A percentile compares a stretch with the other conserved stretches of the same genome.
Evolutionary conservation across 768 basidiomycete species (phyloP).

Genomic region (Pleurotus pulmonarius): DNA sequence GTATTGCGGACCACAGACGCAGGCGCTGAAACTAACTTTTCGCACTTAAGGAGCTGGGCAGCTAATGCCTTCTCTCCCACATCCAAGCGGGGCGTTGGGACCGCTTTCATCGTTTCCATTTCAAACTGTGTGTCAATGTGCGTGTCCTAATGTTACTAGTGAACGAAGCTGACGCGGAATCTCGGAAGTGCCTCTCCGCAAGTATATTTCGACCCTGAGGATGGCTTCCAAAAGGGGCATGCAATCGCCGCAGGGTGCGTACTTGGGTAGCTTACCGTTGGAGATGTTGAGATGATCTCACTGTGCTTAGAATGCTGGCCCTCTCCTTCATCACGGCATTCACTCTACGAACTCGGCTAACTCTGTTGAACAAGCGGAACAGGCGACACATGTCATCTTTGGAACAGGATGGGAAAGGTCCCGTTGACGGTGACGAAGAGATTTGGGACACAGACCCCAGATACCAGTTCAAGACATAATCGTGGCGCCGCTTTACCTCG

Average conservation of each 20-base stretch:
- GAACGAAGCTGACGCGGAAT: neutral
- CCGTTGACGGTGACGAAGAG: slow-evolving; percentile 24
- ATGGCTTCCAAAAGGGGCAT: slow-evolving; percentile 49
- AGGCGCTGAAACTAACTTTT: neutral
- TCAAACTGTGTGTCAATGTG: slow-evolving; percentile 58
- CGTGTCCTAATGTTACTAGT: slow-evolving; percentile 12
- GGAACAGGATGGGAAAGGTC: slow-evolving; percentile 24
- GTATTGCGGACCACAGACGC: slow-evolving; percentile 11
- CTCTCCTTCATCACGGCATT: slow-evolving; percentile 40
- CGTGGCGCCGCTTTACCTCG: too few species aligned
- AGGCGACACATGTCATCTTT: slow-evolving; percentile 20
- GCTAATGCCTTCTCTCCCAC: slow-evolving; percentile 57
- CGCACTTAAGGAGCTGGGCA: slow-evolving; percentile 49
- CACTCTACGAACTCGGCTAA: slow-evolving; percentile 39
- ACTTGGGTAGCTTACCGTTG: too few species aligned
- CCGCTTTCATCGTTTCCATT: slow-evolving; percentile 57
- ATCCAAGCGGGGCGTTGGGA: slow-evolving; percentile 57
- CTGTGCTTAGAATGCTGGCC: slow-evolving; percentile 34
- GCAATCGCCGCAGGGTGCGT: slow-evolving; percentile 50
- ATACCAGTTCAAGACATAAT: slow-evolving; percentile 46
- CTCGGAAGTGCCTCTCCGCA: slow-evolving; percentile 47
- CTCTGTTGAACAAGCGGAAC: slow-evolving; percentile 38
- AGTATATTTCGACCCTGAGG: slow-evolving; percentile 50
- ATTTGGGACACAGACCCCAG: slow-evolving; percentile 49
- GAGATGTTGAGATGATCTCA: too few species aligned